Base-by-base conservation (phyloP, 441 rosid species). In the Adansonia grandidieri region DNA sequence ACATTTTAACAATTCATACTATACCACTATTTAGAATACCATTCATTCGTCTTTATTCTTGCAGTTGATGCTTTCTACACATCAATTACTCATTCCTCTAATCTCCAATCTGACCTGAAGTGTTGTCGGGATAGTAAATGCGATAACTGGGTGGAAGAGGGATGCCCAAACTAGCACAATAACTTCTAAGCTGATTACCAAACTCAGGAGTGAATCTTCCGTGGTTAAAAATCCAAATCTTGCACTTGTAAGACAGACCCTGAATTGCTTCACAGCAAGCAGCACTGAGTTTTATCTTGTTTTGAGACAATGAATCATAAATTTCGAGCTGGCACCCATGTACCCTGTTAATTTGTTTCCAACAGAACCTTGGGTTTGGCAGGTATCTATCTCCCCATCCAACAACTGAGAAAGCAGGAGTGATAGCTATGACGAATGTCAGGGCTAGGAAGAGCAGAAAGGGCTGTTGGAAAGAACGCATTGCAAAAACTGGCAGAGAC, bases 381-480 rank as follows among this genome's bases (percentile, higher is more conserved):
- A 60, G 13, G 77, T 22, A 24, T 45, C 58, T 22, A 9, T 74
- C 69, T 0, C 62, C 57, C 69, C 56, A 74, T 8, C 57, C 45
- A 1, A 74, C n/a, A 74, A 74, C 57, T 0, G 77, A 74, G 22
- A 74, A 24, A 14, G 70, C 58, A 8, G 77, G 77, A 3, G 69
- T 44, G 51, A 61, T 8, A 14, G 70, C 77, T 24, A 61, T n/a
- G 58, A 28, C 42, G 10, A 74, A 60, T 50, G 37, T 19, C 32
- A 75, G 2, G 15, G 71, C 17, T 17, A 50, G 61, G 53, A 73
- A 40, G 19, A 64, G 5, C 32, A 63, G 1, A 3, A 50, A 10
- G 9, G 2, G 67, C 0, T 32, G 62, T n/a, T 64, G 48, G 3
- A 64, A 50, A 48, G 13, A 75, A 28, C 47, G 37, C 71, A 64